phyloP scores from a whole-genome alignment of 768 basidiomycete genomes.

The Lentinula sp. region DNA sequence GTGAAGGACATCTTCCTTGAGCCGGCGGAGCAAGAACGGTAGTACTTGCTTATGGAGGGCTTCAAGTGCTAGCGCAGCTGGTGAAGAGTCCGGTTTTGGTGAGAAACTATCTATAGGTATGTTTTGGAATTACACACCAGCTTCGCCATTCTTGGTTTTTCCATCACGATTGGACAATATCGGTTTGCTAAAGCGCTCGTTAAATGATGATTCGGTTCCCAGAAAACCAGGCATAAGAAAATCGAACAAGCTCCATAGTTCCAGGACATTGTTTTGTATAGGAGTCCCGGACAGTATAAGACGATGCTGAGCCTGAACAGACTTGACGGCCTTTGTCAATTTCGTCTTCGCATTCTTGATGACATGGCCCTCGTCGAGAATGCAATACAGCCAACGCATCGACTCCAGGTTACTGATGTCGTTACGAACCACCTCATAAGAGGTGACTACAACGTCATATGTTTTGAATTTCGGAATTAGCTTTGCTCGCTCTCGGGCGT shows the following conservation, averaged over 20 bases:
- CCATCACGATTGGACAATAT: slow-evolving; percentile 93
- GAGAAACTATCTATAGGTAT: background rate
- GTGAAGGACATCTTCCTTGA: slow-evolving; percentile 95
- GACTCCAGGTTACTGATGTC: slow-evolving; percentile 74
- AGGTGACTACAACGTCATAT: slow-evolving; percentile 92
- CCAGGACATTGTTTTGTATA: slow-evolving; percentile 97
- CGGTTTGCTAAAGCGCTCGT: slow-evolving; percentile 93
- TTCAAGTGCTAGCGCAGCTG: slow-evolving; percentile 91
- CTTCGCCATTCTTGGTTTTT: slow-evolving; percentile 91
- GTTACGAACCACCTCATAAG: slow-evolving; percentile 96
- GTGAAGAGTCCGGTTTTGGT: background rate
- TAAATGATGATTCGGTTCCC: slow-evolving; percentile 92
- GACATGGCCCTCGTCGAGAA: slow-evolving; percentile 96
- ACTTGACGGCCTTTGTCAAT: slow-evolving; percentile 93
- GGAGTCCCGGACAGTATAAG: slow-evolving; percentile 95
- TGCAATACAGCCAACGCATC: slow-evolving; percentile 89
- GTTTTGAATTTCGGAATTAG: slow-evolving; percentile 59
- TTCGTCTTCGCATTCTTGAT: slow-evolving; percentile 99
- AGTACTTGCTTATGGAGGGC: slow-evolving; percentile 97
- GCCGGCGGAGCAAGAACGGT: slow-evolving; percentile 92
- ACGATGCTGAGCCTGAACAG: slow-evolving; percentile 84
- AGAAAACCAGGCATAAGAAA: slow-evolving; percentile 99
- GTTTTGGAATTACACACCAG: slow-evolving; percentile 49
- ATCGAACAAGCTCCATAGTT: slow-evolving; percentile 98
- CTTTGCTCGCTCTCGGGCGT: slow-evolving; percentile 70